phyloP scores from a whole-genome alignment of 2,329 filamentous ascomycete genomes.

The Aspergillus sp. region DNA sequence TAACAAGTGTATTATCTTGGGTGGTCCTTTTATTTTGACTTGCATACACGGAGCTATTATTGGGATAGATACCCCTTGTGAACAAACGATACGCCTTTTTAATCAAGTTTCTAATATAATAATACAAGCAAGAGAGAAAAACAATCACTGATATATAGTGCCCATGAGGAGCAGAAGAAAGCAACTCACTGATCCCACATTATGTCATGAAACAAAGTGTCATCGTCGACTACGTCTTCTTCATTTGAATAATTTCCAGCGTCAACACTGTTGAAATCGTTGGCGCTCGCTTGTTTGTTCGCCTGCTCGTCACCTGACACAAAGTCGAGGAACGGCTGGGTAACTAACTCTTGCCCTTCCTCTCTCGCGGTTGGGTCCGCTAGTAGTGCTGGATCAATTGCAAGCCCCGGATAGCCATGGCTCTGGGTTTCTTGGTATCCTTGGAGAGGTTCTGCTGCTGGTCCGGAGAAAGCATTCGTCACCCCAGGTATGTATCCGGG shows the following conservation, averaged over 20 bases:
- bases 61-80: slow-evolving; percentile 5
- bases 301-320: not conserved
- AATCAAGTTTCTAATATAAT: not conserved
- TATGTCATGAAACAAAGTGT: not conserved
- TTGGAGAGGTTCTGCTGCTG: not conserved
- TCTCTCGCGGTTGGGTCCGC: not conserved
- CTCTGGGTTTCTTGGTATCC: not conserved
- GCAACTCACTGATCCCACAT: slow-evolving; percentile 1
- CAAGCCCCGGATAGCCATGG: not conserved
- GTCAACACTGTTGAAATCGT: not conserved
- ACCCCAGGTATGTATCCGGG: not conserved
- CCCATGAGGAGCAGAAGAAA: not conserved
- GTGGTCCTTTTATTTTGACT: not conserved
- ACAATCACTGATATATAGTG: no score
- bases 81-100: not conserved
- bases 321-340: not conserved
- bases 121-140: no score
- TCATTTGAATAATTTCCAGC: not conserved
- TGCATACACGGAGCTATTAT: slow-evolving; percentile 6
- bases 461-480: not conserved
- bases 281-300: not conserved
- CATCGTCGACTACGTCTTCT: not conserved
- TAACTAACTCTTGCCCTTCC: not conserved
- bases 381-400: not conserved
- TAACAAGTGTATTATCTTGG: not conserved